phyloP scores from a whole-genome alignment of 768 basidiomycete species.

The Termitomyces sp. region DNA sequence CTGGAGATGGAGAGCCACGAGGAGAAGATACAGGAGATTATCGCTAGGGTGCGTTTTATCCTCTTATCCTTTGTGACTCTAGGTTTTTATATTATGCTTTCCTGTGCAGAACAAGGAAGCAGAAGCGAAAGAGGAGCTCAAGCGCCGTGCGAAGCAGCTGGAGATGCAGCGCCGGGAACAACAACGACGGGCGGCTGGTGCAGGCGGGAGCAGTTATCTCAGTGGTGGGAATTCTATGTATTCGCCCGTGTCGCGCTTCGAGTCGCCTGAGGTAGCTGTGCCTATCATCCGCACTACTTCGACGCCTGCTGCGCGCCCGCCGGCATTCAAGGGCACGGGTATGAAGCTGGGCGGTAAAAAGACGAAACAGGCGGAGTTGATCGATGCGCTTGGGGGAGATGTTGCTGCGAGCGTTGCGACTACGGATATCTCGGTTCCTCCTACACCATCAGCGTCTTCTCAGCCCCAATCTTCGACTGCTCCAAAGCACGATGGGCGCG shows the following conservation, averaged over 20 bases:
- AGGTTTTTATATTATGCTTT: background rate
- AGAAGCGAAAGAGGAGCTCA: constrained; percentile 98
- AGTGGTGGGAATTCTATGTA: constrained; percentile 70
- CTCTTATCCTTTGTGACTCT: background rate
- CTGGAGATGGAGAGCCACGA: constrained; percentile 91
- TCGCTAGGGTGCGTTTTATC: constrained; percentile 64
- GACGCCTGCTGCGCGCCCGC: constrained; percentile 48
- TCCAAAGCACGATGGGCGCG: constrained; percentile 44
- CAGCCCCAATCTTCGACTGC: constrained; percentile 35
- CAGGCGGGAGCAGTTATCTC: constrained; percentile 53
- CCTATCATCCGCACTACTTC: constrained; percentile 34
- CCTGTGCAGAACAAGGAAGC: constrained; percentile 87
- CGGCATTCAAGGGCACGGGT: constrained; percentile 88
- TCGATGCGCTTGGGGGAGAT: constrained; percentile 85
- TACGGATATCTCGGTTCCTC: constrained; percentile 40
- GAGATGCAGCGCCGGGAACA: constrained; percentile 97
- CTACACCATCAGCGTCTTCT: constrained; percentile 39
- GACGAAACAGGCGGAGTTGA: constrained; percentile 79
- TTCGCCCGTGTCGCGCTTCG: constrained; percentile 65
- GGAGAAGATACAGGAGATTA: constrained; percentile 97
- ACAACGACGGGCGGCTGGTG: constrained; percentile 63
- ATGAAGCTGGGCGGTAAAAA: constrained; percentile 98
- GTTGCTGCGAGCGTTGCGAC: constrained; percentile 40
- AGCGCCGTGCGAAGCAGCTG: constrained; percentile 94
- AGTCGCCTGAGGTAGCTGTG: constrained; percentile 48